Evolutionary conservation across 257 asterid species (phyloP).

Genomic region (Primulina eburnea): DNA sequence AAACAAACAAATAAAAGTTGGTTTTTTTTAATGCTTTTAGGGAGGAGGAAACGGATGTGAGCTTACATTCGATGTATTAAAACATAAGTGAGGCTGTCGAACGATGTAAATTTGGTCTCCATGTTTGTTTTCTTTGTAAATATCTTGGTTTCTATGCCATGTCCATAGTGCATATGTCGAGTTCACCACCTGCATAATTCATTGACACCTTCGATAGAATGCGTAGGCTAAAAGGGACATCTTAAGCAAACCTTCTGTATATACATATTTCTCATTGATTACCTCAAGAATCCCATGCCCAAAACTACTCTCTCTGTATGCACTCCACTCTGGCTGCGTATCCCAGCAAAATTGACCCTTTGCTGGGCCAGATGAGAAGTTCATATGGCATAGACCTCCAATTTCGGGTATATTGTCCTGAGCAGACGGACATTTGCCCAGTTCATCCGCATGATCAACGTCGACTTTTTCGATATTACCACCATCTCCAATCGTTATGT

Average conservation of each 20-base stretch:
- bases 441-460: conserved; percentile 79
- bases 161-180: conserved; percentile 83
- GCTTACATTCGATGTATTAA: conserved; percentile 30
- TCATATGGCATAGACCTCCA: conserved; percentile 64
- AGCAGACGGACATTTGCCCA: conserved; percentile 68
- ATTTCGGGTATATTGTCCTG: conserved; percentile 56
- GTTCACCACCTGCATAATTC: conserved; percentile 55
- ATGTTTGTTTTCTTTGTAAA: conserved; percentile 45
- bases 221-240: too few relatives aligned
- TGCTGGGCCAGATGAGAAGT: conserved; percentile 73
- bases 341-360: conserved; percentile 86
- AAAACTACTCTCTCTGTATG: conserved; percentile 93
- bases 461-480: conserved; percentile 83
- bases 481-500: conserved; percentile 85
- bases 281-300: conserved; percentile 98
- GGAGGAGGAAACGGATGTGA: too few relatives aligned
- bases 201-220: background rate
- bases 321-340: conserved; percentile 90
- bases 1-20: too few relatives aligned
- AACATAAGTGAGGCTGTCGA: conserved; percentile 71
- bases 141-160: conserved; percentile 90
- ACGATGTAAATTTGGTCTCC: conserved; percentile 86
- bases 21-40: too few relatives aligned
- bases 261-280: background rate
- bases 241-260: too few relatives aligned